Evolutionary conservation across 192 early-diverging fungal genomes (phyloP), one percentile per base, ranked within the genome.

Genomic region (Polychytrium aggregatum): DNA sequence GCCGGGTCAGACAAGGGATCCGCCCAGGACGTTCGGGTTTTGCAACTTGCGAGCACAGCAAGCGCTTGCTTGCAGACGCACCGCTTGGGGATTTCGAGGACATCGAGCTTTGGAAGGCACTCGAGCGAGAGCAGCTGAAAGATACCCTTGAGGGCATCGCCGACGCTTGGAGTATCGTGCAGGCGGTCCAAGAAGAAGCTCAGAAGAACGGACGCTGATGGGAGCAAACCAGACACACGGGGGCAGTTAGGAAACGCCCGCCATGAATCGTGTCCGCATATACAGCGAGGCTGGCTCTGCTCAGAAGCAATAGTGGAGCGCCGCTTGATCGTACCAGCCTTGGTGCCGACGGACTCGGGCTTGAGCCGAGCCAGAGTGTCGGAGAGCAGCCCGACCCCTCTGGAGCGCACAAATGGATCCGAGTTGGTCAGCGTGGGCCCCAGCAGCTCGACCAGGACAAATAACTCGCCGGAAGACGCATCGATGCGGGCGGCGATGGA

Each of bases 361-460:
- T 54, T 16, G 37, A 16, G 14, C 17, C 22, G 20, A 35, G 36
- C 18, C n/a, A 44, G 11, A 11, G 33, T 11, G 21, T 10, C 16
- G 18, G 17, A 0, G 21, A 20, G 27, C 31, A 46, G 6, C 29
- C 47, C 29, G 14, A 36, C 35, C 18, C 48, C 44, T 16, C 24
- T 41, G 2, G 1, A 34, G 17, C 94, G 83, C 28, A 82, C 72
- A 48, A 81, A 83, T n/a, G 83, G 82, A 42, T 93, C 92, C 9
- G 81, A 73, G 59, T 71, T 82, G 3, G 87, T 89, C 44, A 94
- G 60, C 38, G 80, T 76, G 29, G 76, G 67, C 1, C 84, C 86
- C 20, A 92, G 76, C 33, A 69, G 59, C 61, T 87, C 82, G 20
- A 97, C 89, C n/a, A 94, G 59, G 50, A 67, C 60, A 16, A 92